These are phyloP conservation scores for Fusarium goolgardi DNA, from an alignment of 2,329 filamentous ascomycete species.

Conservation along the genomic window DNA sequence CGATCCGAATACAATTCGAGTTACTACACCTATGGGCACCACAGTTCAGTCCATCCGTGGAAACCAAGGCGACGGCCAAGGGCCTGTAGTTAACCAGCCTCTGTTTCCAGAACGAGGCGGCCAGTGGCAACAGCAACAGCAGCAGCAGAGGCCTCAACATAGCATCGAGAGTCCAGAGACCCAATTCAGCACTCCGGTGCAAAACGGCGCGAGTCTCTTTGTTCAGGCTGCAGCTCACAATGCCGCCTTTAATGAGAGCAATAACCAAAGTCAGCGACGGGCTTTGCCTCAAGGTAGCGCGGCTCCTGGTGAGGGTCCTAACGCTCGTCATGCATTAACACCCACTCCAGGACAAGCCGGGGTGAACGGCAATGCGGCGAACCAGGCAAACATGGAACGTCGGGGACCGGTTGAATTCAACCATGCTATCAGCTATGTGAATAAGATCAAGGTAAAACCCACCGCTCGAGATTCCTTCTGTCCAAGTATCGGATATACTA, in stretches of 20 bases:
- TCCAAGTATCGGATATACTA: conserved; percentile 31
- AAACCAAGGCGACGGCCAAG: conserved; percentile 59
- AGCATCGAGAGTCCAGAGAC: conserved; percentile 72
- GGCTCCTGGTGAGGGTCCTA: conserved; percentile 57
- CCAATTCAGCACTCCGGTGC: conserved; percentile 68
- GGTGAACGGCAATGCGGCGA: conserved; percentile 69
- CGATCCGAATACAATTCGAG: conserved; percentile 94
- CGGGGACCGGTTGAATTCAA: conserved; percentile 98
- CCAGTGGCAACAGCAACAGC: conserved; percentile 69
- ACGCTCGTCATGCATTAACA: conserved; percentile 66
- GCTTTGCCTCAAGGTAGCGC: conserved; percentile 47
- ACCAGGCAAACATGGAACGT: conserved; percentile 78
- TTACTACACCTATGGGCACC: conserved; percentile 98
- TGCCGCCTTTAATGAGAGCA: conserved; percentile 50
- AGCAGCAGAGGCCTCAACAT: conserved; percentile 58
- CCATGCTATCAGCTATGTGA: conserved; percentile 98
- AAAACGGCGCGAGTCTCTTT: conserved; percentile 62
- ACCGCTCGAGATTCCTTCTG: background rate
- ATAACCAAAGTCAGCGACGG: conserved; percentile 49
- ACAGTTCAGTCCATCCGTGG: conserved; percentile 85
- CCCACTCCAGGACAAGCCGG: conserved; percentile 70
- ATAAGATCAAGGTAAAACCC: conserved; percentile 92
- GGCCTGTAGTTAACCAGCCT: conserved; percentile 55
- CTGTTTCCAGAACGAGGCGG: conserved; percentile 61
- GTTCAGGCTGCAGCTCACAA: conserved; percentile 56